A percentile compares a stretch with the other conserved stretches of the same genome.
These are phyloP conservation scores for Boletus rubropictus DNA, from an alignment of 768 basidiomycete genomes.

Conservation along the genomic window DNA sequence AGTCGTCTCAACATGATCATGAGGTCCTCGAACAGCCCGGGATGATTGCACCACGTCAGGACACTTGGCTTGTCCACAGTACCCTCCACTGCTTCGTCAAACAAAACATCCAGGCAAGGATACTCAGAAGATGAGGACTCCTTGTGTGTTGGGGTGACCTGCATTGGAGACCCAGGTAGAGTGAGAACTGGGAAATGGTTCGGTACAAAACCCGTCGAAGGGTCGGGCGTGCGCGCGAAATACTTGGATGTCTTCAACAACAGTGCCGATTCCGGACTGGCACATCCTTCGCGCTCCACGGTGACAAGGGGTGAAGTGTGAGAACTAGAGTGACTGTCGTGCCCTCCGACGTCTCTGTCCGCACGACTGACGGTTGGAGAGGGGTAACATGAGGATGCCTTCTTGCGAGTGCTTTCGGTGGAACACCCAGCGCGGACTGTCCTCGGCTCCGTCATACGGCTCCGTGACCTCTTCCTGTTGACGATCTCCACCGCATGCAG, in stretches of 20 bases:
- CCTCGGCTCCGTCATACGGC: too few species aligned
- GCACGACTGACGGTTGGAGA: conserved; percentile 4
- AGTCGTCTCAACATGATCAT: conserved; percentile 25
- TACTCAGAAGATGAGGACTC: conserved; percentile 7
- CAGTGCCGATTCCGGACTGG: neutral
- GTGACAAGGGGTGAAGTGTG: too few species aligned
- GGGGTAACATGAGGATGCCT: neutral
- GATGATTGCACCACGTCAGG: neutral
- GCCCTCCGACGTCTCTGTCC: neutral
- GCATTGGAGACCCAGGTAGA: conserved; percentile 2
- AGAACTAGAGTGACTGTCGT: neutral
- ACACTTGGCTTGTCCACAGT: neutral
- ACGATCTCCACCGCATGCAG: conserved; percentile 21
- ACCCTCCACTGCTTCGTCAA: neutral
- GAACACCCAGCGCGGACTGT: neutral
- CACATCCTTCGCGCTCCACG: neutral
- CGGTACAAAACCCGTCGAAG: neutral
- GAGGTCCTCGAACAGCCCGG: conserved; percentile 18
- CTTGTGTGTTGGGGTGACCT: conserved; percentile 2
- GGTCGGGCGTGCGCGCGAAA: neutral
- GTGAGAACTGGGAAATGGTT: neutral
- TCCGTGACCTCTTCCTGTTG: neutral
- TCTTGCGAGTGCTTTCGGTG: neutral
- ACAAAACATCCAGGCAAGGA: neutral
- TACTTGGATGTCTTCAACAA: conserved; percentile 19